phyloP scores from a whole-genome alignment of 1,284 basidiomycete genomes.

The Ceratobasidium sp. region DNA sequence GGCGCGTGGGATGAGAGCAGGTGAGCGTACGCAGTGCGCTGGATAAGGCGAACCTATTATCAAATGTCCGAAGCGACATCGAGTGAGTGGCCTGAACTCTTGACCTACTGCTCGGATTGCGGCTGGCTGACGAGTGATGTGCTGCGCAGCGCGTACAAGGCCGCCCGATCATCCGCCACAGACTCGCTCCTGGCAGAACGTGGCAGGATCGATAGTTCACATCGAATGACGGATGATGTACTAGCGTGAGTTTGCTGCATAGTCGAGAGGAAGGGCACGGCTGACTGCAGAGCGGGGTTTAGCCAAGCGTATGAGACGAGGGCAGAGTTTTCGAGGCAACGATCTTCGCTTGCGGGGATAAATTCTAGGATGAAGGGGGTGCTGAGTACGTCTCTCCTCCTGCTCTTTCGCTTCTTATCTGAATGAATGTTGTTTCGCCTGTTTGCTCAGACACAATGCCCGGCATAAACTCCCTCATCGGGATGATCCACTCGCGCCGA shows the following conservation, averaged over 20 bases:
- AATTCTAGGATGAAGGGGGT: constrained; percentile 86
- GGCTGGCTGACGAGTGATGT: neutral
- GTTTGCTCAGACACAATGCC: constrained; percentile 79
- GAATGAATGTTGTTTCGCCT: constrained; percentile 3
- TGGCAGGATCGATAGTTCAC: constrained; percentile 88
- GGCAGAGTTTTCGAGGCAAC: constrained; percentile 91
- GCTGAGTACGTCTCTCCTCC: constrained; percentile 67
- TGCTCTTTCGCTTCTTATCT: neutral
- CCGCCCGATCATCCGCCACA: constrained; percentile 73
- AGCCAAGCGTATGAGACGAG: constrained; percentile 98
- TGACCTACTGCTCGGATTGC: neutral
- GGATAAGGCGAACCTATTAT: constrained; percentile 87
- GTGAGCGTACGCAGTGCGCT: constrained; percentile 84
- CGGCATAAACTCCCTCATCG: constrained; percentile 89
- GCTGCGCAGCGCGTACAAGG: constrained; percentile 79
- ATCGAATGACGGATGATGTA: constrained; percentile 94
- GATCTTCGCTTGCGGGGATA: constrained; percentile 77
- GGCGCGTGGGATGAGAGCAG: constrained; percentile 56
- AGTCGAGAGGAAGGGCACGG: neutral
- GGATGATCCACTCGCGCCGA: constrained; percentile 91
- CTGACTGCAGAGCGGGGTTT: constrained; percentile 25
- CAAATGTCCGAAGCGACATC: constrained; percentile 95
- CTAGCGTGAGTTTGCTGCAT: constrained; percentile 70
- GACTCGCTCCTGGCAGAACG: constrained; percentile 91
- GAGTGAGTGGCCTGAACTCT: constrained; percentile 66